Evolutionary conservation across 768 basidiomycete species (phyloP).

Genomic region (Leccinum ochraceum): DNA sequence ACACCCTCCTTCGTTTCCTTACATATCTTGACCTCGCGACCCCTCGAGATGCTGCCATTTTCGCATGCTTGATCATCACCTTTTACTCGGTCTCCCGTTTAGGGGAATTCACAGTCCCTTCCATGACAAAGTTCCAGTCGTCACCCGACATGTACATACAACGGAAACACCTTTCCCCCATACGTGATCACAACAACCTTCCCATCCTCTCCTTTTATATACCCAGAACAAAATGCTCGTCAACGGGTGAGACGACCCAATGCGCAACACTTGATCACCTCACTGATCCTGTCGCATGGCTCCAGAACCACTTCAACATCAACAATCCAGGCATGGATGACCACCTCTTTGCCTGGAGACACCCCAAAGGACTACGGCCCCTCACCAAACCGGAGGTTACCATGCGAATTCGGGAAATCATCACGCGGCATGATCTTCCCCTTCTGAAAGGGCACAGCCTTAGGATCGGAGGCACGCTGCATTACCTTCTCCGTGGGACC

Average conservation of each 20-base stretch:
- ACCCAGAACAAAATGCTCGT: not conserved
- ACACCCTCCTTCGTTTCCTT: not conserved
- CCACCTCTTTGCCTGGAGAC: too few species aligned
- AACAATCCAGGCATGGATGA: not conserved
- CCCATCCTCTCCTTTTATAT: not conserved
- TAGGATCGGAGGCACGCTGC: too few species aligned
- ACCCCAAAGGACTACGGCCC: too few species aligned
- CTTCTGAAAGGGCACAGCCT: too few species aligned
- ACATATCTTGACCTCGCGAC: not conserved
- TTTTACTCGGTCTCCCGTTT: not conserved
- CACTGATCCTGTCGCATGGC: not conserved
- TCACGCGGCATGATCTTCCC: too few species aligned
- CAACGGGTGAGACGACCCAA: not conserved
- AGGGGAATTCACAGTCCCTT: not conserved
- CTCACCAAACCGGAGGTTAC: too few species aligned
- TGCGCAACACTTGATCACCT: not conserved
- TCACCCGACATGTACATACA: not conserved
- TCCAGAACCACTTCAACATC: not conserved
- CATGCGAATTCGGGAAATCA: too few species aligned
- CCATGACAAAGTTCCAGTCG: not conserved
- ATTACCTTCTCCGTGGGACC: too few species aligned
- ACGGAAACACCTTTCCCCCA: not conserved
- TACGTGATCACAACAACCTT: not conserved
- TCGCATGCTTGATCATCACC: not conserved
- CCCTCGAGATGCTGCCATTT: not conserved